Base-by-base conservation (phyloP, 73 alveolate species). In the Durusdinium trenchii region DNA sequence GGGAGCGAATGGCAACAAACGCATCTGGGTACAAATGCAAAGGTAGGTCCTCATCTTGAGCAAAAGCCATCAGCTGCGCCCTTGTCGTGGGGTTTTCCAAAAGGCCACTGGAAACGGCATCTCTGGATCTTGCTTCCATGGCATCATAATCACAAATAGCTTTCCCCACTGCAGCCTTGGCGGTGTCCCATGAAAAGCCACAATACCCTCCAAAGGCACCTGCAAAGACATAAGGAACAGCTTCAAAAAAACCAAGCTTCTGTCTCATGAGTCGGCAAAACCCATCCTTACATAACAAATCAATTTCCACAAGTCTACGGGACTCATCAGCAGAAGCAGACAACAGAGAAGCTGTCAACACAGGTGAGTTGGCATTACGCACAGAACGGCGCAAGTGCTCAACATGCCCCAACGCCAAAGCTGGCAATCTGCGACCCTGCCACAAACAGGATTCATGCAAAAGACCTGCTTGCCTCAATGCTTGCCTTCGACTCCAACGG, bases 201-300 rank as follows among this genome's bases (percentile, higher is more conserved):
- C 84, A 73, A 36, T 73, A 73, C 52, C 51, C 84, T 36, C 42
- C 84, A 73, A 73, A 73, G 84, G 52, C 84, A 73, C 84, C 84
- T n/a, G 84, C 52, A 28, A 73, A 73, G 30, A 30, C 4, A 36
- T 73, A 73, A 23, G 84, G 84, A n/a, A 73, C 40, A 51, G 84
- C 4, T 73, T 73, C 54, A 30, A 73, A 73, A 20, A 73, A 20
- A 73, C 54, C 84, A 14, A 73, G 84, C 84, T 73, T 73, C 28
- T 73, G 84, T 38, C 51, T 6, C 48, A 73, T 32, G 54, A 73
- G 28, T 30, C 84, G 50, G 32, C 54, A 36, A 51, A 73, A 36
- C 6, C 32, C 10, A 12, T 36, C 54, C 84, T 73, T 73, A 51
- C 84, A 73, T 23, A 10, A 9, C 6, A 51, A 23, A 38, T 36